These are phyloP conservation scores for Trichoderma breve DNA, from an alignment of 2,329 filamentous ascomycete genomes.

Conservation along the genomic window DNA sequence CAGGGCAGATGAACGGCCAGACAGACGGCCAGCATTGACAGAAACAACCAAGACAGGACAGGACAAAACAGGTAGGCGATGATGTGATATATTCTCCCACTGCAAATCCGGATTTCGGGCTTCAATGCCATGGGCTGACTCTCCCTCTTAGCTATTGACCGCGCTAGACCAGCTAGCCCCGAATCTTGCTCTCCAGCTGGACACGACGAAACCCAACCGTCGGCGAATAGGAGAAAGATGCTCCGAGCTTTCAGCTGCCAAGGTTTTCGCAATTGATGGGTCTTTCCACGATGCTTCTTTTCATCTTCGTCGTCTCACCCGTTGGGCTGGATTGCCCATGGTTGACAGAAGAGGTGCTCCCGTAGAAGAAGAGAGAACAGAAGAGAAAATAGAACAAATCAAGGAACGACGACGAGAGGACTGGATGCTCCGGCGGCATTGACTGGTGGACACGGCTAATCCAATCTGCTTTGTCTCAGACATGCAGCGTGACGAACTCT, in stretches of 20 bases:
- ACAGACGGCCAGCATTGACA: neutral
- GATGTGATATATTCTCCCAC: neutral
- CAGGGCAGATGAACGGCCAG: neutral
- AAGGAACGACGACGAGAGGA: neutral
- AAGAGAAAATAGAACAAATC: neutral
- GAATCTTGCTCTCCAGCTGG: slow-evolving; percentile 18
- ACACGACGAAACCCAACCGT: neutral
- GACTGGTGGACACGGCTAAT: neutral
- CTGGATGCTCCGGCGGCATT: neutral
- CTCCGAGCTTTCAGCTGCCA: neutral
- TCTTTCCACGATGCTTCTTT: neutral
- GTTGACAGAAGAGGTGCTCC: neutral
- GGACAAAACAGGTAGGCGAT: neutral
- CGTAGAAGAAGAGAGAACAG: neutral
- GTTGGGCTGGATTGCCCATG: neutral
- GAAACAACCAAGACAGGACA: neutral
- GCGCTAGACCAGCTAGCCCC: slow-evolving; percentile 8
- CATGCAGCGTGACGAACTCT: slow-evolving; percentile 17
- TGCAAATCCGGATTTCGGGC: neutral
- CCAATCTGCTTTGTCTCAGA: slow-evolving; percentile 6
- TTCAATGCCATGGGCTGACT: neutral
- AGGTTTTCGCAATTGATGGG: neutral
- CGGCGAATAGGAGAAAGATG: slow-evolving; percentile 3
- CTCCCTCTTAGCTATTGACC: slow-evolving; percentile 5
- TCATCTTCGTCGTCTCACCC: neutral